phyloP scores from a whole-genome alignment of 2,329 filamentous ascomycete species.

The Salinomyces thailandicus region DNA sequence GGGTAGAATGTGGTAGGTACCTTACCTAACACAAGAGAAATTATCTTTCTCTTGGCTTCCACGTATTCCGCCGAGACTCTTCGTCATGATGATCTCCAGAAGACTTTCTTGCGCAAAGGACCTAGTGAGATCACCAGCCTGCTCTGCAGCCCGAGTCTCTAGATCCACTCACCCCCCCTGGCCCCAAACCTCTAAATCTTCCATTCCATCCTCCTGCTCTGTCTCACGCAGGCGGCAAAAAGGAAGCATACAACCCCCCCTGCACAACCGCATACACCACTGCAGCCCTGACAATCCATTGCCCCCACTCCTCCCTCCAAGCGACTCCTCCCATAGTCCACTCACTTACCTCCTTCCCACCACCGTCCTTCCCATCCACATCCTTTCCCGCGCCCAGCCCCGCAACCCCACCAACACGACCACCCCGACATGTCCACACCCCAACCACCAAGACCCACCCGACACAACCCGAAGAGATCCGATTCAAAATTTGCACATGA shows the following conservation, averaged over 20 bases:
- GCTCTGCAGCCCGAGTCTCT: no score
- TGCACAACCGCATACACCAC: slow-evolving; percentile 77
- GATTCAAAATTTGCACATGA: slow-evolving; percentile 88
- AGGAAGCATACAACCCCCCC: slow-evolving; percentile 73
- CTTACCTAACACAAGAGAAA: no score
- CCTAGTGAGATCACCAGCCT: no score
- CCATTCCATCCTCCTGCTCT: background rate
- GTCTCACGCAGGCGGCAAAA: slow-evolving; percentile 66
- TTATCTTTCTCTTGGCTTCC: no score
- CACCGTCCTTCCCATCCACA: slow-evolving; percentile 1
- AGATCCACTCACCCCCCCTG: no score
- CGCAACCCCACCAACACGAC: background rate
- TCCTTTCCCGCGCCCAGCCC: background rate
- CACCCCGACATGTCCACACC: slow-evolving; percentile 17
- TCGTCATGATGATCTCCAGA: no score
- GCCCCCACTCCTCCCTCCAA: slow-evolving; percentile 8
- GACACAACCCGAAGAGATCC: slow-evolving; percentile 78
- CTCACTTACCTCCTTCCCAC: slow-evolving; percentile 2
- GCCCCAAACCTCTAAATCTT: no score
- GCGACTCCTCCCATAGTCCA: slow-evolving; percentile 13
- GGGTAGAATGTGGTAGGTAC: no score
- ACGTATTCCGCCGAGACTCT: no score
- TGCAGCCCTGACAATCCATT: slow-evolving; percentile 52
- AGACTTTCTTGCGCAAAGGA: no score
- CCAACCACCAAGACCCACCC: slow-evolving; percentile 82